Conservation (phyloP, 1,284 basidiomycete genomes). For the Ustilago esculenta region DNA sequence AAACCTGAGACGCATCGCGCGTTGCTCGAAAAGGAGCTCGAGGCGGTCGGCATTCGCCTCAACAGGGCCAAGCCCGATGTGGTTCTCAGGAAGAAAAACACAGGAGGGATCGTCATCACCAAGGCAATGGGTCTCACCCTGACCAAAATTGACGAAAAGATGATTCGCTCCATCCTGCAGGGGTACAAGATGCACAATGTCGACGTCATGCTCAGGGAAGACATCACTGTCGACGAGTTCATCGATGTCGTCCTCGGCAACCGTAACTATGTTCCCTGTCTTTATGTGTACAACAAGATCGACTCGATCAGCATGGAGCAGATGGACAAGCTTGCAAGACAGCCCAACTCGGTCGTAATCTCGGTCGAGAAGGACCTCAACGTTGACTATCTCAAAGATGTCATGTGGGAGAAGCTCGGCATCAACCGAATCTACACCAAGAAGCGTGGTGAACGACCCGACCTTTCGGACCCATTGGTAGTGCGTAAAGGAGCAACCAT, state of each 20-base stretch:
- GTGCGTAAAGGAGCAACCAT: slow-evolving; percentile 90
- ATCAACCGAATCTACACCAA: slow-evolving; percentile 82
- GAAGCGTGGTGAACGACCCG: slow-evolving; percentile 87
- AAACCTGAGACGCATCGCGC: slow-evolving; percentile 92
- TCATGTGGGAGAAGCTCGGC: slow-evolving; percentile 76
- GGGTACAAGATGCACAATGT: slow-evolving; percentile 64
- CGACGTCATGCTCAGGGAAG: slow-evolving; percentile 62
- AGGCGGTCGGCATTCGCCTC: slow-evolving; percentile 93
- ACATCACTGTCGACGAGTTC: slow-evolving; percentile 92
- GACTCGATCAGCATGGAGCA: slow-evolving; percentile 70
- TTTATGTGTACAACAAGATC: slow-evolving; percentile 85
- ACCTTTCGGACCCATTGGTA: slow-evolving; percentile 91
- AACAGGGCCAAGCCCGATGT: slow-evolving; percentile 77
- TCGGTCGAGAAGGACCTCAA: slow-evolving; percentile 92
- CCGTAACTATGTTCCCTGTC: slow-evolving; percentile 90
- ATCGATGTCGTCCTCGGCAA: slow-evolving; percentile 91
- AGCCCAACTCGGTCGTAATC: slow-evolving; percentile 89
- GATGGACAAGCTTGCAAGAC: slow-evolving; percentile 84
- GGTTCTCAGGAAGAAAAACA: slow-evolving; percentile 78
- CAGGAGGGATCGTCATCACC: slow-evolving; percentile 78
- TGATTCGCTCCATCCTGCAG: slow-evolving; percentile 85
- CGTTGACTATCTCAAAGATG: slow-evolving; percentile 86
- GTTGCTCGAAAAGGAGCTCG: slow-evolving; percentile 88
- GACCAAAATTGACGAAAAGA: slow-evolving; percentile 93
- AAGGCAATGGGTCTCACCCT: slow-evolving; percentile 76